Conservation (phyloP, 768 basidiomycete genomes). For the Boletus insuetus region DNA sequence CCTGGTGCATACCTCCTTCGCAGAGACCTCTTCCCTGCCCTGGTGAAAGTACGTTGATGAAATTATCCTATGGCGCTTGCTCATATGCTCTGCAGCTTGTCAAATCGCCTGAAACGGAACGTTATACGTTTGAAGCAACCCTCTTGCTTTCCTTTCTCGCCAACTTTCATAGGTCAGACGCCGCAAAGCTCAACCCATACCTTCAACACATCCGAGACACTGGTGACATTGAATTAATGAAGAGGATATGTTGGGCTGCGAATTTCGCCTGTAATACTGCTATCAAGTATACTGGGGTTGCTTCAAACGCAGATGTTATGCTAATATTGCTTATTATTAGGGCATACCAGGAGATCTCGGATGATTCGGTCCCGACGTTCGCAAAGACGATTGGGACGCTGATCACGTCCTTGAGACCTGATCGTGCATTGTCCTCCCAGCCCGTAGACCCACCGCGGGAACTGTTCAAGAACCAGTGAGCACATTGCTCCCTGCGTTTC, state of each 20-base stretch:
- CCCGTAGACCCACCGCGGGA: constrained; percentile 49
- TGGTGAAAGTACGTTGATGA: constrained; percentile 41
- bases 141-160: constrained; percentile 61
- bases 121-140: constrained; percentile 57
- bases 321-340: constrained; percentile 29
- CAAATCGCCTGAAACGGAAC: constrained; percentile 51
- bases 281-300: constrained; percentile 40
- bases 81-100: constrained; percentile 42
- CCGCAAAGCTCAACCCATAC: constrained; percentile 66
- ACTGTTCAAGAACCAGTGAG: constrained; percentile 57
- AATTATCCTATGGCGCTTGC: no score
- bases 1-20: constrained; percentile 71
- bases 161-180: constrained; percentile 73
- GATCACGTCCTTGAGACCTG: constrained; percentile 50
- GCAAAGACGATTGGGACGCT: constrained; percentile 51
- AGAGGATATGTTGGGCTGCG: constrained; percentile 55
- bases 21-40: constrained; percentile 55
- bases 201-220: constrained; percentile 50
- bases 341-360: constrained; percentile 52
- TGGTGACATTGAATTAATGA: constrained; percentile 50
- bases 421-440: constrained; percentile 48
- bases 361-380: constrained; percentile 52
- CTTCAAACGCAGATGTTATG: background rate
- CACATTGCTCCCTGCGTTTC: background rate
- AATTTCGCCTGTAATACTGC: constrained; percentile 50